These are phyloP conservation scores for Salvia miltiorrhiza DNA, from an alignment of 257 asterid species.

Conservation along the genomic window DNA sequence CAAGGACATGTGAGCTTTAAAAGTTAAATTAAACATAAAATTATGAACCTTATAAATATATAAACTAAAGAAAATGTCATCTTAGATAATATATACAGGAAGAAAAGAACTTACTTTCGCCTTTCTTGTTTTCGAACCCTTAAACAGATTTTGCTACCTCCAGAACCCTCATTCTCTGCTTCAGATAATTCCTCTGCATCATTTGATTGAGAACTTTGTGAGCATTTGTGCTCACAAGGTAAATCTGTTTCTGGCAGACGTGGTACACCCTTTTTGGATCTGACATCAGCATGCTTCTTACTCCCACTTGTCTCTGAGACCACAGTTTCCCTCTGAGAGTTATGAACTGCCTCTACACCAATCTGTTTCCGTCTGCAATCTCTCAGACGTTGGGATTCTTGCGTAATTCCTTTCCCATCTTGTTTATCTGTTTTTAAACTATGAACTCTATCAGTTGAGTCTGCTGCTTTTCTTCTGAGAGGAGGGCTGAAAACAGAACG, in stretches of 20 bases:
- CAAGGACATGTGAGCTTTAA: neutral
- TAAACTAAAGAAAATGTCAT: neutral
- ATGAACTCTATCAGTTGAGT: conserved; percentile 13
- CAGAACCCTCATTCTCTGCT: conserved; percentile 40
- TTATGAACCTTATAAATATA: neutral
- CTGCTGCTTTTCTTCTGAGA: conserved; percentile 21
- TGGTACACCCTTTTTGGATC: conserved; percentile 22
- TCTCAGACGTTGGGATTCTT: conserved; percentile 25
- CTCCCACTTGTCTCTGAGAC: conserved; percentile 18
- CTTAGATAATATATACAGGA: neutral
- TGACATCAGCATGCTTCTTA: conserved; percentile 15
- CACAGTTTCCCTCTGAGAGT: conserved; percentile 21
- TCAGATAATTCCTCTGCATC: conserved; percentile 48
- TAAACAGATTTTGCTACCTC: conserved; percentile 30
- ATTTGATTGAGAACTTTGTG: conserved; percentile 22
- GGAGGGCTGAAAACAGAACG: conserved; percentile 20
- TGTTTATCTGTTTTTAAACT: conserved; percentile 12
- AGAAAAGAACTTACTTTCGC: conserved; percentile 40
- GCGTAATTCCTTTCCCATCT: conserved; percentile 23
- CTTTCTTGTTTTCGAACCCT: conserved; percentile 36
- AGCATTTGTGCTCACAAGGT: conserved; percentile 13
- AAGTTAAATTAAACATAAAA: neutral
- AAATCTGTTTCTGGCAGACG: conserved; percentile 25
- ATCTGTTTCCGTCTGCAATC: conserved; percentile 21
- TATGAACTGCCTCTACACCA: conserved; percentile 19